A percentile compares a stretch with the other conserved stretches of the same genome.
Conservation (phyloP, 495 filamentous ascomycete genomes). For the Cudoniella acicularis region DNA sequence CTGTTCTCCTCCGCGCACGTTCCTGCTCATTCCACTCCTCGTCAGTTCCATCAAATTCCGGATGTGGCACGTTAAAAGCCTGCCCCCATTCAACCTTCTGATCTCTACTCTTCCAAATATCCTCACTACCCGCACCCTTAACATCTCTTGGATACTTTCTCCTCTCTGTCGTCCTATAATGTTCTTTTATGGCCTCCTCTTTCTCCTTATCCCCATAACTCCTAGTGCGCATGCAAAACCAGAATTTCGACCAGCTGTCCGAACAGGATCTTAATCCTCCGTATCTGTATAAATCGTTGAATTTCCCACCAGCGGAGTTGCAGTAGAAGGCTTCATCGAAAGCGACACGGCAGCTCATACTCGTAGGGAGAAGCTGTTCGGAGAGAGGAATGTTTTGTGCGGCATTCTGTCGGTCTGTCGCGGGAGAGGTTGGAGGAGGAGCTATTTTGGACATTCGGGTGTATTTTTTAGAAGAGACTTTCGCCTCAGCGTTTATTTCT, state of each 20-base stretch:
- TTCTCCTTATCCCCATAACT: conserved; percentile 42
- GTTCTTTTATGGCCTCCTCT: conserved; percentile 58
- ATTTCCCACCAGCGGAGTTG: conserved; percentile 86
- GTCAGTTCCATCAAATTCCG: conserved; percentile 42
- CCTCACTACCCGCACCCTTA: conserved; percentile 75
- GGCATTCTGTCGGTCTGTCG: conserved; percentile 7
- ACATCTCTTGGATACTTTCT: conserved; percentile 66
- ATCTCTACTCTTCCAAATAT: conserved; percentile 78
- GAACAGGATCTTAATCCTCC: conserved; percentile 68
- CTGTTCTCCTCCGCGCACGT: conserved; percentile 33
- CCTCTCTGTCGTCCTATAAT: conserved; percentile 68
- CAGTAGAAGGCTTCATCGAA: conserved; percentile 97
- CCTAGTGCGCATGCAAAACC: conserved; percentile 92
- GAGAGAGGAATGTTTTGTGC: conserved; percentile 17
- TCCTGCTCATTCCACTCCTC: conserved; percentile 60
- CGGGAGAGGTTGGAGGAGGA: conserved; percentile 13
- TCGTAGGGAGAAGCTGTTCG: conserved; percentile 66
- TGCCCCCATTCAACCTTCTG: conserved; percentile 40
- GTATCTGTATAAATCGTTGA: conserved; percentile 75
- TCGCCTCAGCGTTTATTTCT: conserved; percentile 39
- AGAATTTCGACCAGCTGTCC: conserved; percentile 84
- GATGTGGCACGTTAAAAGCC: conserved; percentile 30
- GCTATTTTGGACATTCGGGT: conserved; percentile 19
- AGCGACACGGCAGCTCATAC: conserved; percentile 81
- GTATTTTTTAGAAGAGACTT: conserved; percentile 26